Conservation (phyloP, 129 eudicot species). For the Arctium lappa region DNA sequence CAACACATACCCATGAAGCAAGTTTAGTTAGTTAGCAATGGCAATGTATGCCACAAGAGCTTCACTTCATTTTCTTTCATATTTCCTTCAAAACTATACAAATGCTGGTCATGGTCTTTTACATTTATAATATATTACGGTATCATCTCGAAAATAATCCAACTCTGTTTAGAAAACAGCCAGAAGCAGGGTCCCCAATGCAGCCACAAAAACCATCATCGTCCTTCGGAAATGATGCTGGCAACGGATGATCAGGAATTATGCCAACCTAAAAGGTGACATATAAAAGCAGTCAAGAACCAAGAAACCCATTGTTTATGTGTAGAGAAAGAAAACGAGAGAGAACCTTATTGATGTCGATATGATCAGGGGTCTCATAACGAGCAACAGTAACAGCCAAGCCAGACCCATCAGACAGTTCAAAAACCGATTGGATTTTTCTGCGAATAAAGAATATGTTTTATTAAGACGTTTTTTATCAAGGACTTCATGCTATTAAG, state of each 20-base stretch:
- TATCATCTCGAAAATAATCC: constrained; percentile 70
- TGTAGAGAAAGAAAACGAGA: not conserved
- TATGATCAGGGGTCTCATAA: constrained; percentile 96
- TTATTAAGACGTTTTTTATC: not conserved
- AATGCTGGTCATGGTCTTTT: constrained; percentile 12
- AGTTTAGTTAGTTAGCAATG: not conserved
- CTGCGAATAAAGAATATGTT: constrained; percentile 37
- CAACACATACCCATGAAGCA: not conserved
- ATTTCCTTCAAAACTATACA: constrained; percentile 20
- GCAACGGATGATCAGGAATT: constrained; percentile 88
- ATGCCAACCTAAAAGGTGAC: constrained; percentile 63
- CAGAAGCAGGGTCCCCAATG: constrained; percentile 72
- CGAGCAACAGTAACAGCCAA: constrained; percentile 99
- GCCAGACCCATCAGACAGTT: constrained; percentile 99
- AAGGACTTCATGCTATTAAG: not conserved
- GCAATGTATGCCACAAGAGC: not conserved
- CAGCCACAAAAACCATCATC: constrained; percentile 83
- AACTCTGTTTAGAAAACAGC: constrained; percentile 60
- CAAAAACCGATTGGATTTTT: constrained; percentile 93
- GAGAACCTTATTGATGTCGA: constrained; percentile 85
- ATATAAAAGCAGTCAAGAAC: not conserved
- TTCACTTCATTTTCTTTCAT: not conserved
- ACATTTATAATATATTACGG: not conserved
- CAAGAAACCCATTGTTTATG: not conserved
- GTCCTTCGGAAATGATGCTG: constrained; percentile 84